Evolutionary conservation across 2,329 filamentous ascomycete species (phyloP), one percentile per base, ranked within the genome.

Genomic region (Trichoderma guizhouense): DNA sequence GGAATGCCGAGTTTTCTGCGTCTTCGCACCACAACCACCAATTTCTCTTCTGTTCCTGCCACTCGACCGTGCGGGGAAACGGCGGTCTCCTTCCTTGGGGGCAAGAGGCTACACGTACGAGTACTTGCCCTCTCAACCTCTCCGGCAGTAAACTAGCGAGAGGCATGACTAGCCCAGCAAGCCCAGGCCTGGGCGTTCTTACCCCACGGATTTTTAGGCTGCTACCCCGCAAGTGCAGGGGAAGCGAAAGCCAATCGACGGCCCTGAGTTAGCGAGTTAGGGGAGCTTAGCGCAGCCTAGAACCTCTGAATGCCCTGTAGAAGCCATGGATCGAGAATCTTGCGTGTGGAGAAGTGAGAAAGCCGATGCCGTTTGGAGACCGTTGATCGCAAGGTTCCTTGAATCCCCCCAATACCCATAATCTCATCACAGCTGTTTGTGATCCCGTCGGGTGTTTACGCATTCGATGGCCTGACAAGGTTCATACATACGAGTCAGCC

Each of bases 201-300:
- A 39, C 47, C 47, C 64, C 64, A 36, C 47, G 47, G 47, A 51
- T 36, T n/a, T 26, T 53, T 69, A 18, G 57, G 55, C 67, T 34
- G 18, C 24, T 69, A 71, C 69, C 69, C 69, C 69, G 61, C 69
- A 71, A 60, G 30, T 47, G n/a, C 61, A 66, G 69, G 61, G 69
- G 69, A 7, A 5, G n/a, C 21, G 28, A 65, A 71, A 69, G 28
- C 55, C 39, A 69, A 69, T 69, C 34, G 53, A n/a, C 8, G 14
- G 51, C 53, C 64, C 34, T 43, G 53, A 68, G 57, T 60, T 34
- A 34, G 57, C 15, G 57, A 34, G 3, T 24, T 21, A 34, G 57
- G 18, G 57, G 18, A 21, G 24, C 12, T 58, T 47, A 57, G 64
- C 32, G 47, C 64, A 18, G 65, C 65, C 65, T 68, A 68, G 36